These are phyloP conservation scores for Larix sibirica DNA, from an alignment of 83 land plant genomes.

Conservation along the genomic window DNA sequence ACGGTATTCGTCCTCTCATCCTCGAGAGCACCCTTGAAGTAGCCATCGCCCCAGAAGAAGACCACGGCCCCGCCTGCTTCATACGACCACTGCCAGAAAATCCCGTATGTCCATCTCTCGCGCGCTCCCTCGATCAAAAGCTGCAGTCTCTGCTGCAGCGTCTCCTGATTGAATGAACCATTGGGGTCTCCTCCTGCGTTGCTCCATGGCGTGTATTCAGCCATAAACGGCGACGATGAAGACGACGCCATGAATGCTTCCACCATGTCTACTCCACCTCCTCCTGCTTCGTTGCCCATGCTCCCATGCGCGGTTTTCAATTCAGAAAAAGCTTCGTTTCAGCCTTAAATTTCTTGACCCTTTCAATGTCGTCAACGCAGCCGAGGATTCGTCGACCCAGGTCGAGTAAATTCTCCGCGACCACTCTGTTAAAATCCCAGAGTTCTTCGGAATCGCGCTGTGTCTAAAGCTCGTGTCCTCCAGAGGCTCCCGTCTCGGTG, in stretches of 20 bases:
- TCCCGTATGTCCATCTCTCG: constrained; percentile 73
- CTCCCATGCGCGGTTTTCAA: too few relatives aligned
- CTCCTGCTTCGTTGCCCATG: constrained; percentile 18
- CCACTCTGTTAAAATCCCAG: too few relatives aligned
- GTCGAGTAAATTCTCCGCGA: too few relatives aligned
- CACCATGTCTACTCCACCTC: constrained; percentile 54
- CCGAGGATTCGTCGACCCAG: too few relatives aligned
- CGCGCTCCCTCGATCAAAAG: constrained; percentile 55
- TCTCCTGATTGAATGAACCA: constrained; percentile 49
- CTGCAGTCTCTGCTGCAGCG: constrained; percentile 69
- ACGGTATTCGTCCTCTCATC: constrained; percentile 17
- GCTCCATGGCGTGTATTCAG: constrained; percentile 14
- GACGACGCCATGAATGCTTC: constrained; percentile 56
- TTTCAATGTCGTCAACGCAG: too few relatives aligned
- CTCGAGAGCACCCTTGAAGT: constrained; percentile 35
- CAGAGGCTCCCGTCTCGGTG: too few relatives aligned
- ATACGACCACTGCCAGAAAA: constrained; percentile 81
- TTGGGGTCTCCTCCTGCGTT: neutral
- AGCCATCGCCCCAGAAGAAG: constrained; percentile 86
- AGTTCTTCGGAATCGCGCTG: too few relatives aligned
- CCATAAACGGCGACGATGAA: neutral
- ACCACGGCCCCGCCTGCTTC: constrained; percentile 47
- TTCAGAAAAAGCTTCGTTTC: too few relatives aligned
- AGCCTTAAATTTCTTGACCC: too few relatives aligned
- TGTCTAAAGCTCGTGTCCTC: too few relatives aligned